These are phyloP conservation scores for Boletus fagicola DNA, from an alignment of 768 basidiomycete species.

Conservation along the genomic window DNA sequence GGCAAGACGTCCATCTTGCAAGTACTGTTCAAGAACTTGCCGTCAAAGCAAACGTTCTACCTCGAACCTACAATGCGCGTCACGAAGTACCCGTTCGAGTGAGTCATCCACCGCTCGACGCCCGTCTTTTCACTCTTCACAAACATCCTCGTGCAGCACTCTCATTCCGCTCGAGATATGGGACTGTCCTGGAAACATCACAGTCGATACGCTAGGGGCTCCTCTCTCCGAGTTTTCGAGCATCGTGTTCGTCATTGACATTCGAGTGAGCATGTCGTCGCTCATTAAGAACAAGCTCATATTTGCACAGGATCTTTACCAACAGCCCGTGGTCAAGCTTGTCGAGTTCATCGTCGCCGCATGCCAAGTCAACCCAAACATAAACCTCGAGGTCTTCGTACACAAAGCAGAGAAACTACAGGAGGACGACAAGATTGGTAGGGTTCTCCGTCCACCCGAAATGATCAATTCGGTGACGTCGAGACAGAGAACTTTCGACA, in stretches of 20 bases:
- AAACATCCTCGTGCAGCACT: slow-evolving; percentile 50
- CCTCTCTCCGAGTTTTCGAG: slow-evolving; percentile 78
- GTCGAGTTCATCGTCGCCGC: slow-evolving; percentile 80
- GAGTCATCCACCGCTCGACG: slow-evolving; percentile 32
- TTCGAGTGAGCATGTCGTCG: slow-evolving; percentile 57
- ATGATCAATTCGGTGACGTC: background rate
- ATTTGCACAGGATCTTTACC: slow-evolving; percentile 66
- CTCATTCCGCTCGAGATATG: slow-evolving; percentile 92
- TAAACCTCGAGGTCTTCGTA: slow-evolving; percentile 88
- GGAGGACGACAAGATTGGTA: slow-evolving; percentile 90
- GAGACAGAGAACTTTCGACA: slow-evolving; percentile 82
- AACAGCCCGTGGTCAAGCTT: slow-evolving; percentile 78
- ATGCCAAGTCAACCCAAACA: slow-evolving; percentile 68
- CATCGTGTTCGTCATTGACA: slow-evolving; percentile 93
- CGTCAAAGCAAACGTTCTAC: slow-evolving; percentile 84
- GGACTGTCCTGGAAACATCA: slow-evolving; percentile 89
- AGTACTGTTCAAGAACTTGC: slow-evolving; percentile 84
- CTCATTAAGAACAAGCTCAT: slow-evolving; percentile 3
- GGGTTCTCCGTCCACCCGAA: slow-evolving; percentile 17
- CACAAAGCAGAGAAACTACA: slow-evolving; percentile 92
- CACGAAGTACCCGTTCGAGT: slow-evolving; percentile 79
- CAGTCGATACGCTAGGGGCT: slow-evolving; percentile 72
- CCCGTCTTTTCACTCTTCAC: background rate
- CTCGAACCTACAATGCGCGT: slow-evolving; percentile 84
- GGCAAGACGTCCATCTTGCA: slow-evolving; percentile 92